Evolutionary conservation across 371 early-diverging fungal species (phyloP), one percentile per base, ranked within the genome.

Genomic region (Circinella umbellata): DNA sequence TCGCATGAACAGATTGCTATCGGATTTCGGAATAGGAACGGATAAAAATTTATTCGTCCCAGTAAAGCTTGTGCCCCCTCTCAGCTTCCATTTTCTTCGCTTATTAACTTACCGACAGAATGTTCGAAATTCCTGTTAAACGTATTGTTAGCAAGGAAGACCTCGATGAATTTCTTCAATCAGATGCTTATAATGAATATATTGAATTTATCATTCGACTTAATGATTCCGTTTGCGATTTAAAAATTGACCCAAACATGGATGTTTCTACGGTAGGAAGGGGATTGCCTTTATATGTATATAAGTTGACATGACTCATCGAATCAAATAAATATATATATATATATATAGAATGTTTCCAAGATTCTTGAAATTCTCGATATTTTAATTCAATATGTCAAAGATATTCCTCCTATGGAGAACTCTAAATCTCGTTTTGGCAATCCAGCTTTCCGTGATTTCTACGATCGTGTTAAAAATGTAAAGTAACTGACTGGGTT

Each of bases 371-470:
- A 76, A 2, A 64, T 92, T 9, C 81, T 98, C 11, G 89, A 91
- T 18, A 76, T 72, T 0, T 73, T 96, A n/a, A 75, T 81, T 37
- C 66, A 79, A 38, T 87, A 89, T 79, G 86, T 90, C 39, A 82
- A 86, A 48, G 89, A 90, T 15, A 91, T 93, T 7, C 92, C 92
- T 49, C 94, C 96, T 13, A 86, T 90, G 6, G 89, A 91, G 67
- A 89, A 92, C 36, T 88, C 89, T 36, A 89, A 91, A 70, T 90
- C 90, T 67, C 90, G 97, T 4, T 98, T 96, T 69, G 97, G 97
- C 46, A 98, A 96, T 83, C 94, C 92, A 20, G 92, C 97, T 5
- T 98, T 97, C 80, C 88, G 91, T 38, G 86, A 84, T 39, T 96
- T 94, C 80, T 90, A 91, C 74, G 91, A 93, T 69, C 85, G 80